Percentiles rank a stretch among this genome's conserved stretches.
Conservation (phyloP, 495 filamentous ascomycete species). For the Aspergillus egyptiacus region DNA sequence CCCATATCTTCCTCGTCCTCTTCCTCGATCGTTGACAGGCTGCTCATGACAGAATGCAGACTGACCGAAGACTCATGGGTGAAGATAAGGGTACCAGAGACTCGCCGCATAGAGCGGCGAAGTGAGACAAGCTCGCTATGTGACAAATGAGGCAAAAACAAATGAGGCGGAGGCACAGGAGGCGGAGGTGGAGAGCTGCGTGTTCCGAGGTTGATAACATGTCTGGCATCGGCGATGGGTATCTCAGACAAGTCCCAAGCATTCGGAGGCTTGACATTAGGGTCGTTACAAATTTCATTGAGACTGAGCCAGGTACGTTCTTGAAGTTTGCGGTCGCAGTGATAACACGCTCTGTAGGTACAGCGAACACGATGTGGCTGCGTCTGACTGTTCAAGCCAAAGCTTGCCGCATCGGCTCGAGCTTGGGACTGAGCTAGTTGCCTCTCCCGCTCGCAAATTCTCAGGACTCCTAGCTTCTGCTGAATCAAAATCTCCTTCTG, state of each 20-base stretch:
- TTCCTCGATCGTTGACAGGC: constrained; percentile 13
- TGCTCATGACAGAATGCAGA: neutral
- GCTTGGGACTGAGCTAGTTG: constrained; percentile 1
- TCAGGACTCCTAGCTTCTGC: constrained; percentile 35
- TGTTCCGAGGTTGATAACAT: constrained; percentile 13
- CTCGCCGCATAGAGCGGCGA: neutral
- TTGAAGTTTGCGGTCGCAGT: constrained; percentile 39
- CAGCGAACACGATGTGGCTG: constrained; percentile 33
- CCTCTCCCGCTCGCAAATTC: constrained; percentile 15
- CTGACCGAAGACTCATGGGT: neutral
- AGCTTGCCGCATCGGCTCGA: neutral
- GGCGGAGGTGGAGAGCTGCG: neutral
- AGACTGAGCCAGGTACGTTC: constrained; percentile 46
- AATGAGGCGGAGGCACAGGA: neutral
- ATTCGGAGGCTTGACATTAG: constrained; percentile 15
- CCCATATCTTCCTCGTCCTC: too few relatives aligned
- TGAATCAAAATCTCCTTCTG: constrained; percentile 34
- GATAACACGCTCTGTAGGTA: constrained; percentile 45
- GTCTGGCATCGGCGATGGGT: constrained; percentile 5
- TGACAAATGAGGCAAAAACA: neutral
- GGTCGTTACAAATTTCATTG: constrained; percentile 33
- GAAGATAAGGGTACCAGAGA: neutral
- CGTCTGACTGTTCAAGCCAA: neutral
- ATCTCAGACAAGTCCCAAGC: constrained; percentile 15
- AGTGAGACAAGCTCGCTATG: neutral